A percentile compares a stretch with the other conserved stretches of the same genome.
phyloP scores from a whole-genome alignment of 2,329 filamentous ascomycete species.

The Claviceps monticola region DNA sequence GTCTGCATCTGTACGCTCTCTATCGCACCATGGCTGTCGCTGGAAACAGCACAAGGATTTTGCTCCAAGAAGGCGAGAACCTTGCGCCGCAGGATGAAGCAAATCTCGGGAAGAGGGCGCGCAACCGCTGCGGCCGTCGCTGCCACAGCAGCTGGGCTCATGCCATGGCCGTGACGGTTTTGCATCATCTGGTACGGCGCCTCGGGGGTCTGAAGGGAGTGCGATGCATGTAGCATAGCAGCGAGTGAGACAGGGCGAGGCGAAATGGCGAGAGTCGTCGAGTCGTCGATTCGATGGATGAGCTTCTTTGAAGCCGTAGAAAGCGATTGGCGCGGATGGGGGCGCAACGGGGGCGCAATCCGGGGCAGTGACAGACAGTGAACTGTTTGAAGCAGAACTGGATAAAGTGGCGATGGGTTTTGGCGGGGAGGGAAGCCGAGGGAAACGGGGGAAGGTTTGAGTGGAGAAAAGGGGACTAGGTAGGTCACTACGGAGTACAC shows the following conservation, averaged over 20 bases:
- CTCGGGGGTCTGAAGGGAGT: neutral
- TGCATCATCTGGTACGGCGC: conserved; percentile 3
- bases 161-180: conserved; percentile 4
- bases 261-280: neutral
- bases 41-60: conserved; percentile 38
- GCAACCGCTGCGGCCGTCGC: neutral
- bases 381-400: too few species aligned
- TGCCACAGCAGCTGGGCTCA: conserved; percentile 1
- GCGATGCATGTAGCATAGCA: neutral
- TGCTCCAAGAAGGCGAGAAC: conserved; percentile 51
- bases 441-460: too few species aligned
- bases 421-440: too few species aligned
- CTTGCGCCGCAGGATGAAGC: conserved; percentile 40
- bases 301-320: neutral
- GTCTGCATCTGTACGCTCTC: conserved; percentile 61
- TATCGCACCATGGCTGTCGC: conserved; percentile 41
- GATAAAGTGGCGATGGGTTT: too few species aligned
- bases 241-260: neutral
- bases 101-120: conserved; percentile 23
- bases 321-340: too few species aligned
- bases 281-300: too few species aligned
- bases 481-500: too few species aligned
- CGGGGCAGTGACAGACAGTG: too few species aligned
- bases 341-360: too few species aligned
- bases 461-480: too few species aligned